Base-by-base conservation (phyloP, 768 basidiomycete genomes). In the Rhizopogon vulgaris region DNA sequence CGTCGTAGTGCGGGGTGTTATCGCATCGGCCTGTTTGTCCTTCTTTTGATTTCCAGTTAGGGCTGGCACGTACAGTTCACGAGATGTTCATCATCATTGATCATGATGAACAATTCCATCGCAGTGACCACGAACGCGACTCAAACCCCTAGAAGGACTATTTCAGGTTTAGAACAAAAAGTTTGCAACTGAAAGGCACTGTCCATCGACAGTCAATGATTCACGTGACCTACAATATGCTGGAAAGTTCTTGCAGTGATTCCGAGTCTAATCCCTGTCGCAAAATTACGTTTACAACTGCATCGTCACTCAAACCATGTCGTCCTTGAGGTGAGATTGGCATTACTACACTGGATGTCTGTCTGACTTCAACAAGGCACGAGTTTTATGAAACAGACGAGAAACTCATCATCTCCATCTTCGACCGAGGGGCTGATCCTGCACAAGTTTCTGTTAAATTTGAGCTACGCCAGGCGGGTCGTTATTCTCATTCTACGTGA, bases 361-460 rank as follows among this genome's bases (percentile, higher is more conserved):
- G 10, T 58, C 43, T 39, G 8, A 47, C 38, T 24, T 22, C 27
- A 36, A 27, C 18, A 32, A 90, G 89, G 67, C 83, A 92, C 71
- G 89, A 90, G 66, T 93, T 87, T 67, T 93, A 92, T 68, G 90
- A 93, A 69, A 87, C 84, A 11, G 90, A 92, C 58, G 87, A 91
- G 54, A 75, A 63, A 56, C 64, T 91, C 51, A 86, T 73, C 17
- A 64, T 93, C 60, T 84, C 87, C 51, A 73, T 93, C 61, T 92
- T 91, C 61, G 85, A 93, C 70, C 80, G 82, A 58, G 82, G 82
- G 58, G 89, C 81, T 38, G 82, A 90, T 66, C 78, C 85, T 12
- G 75, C 70, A 24, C 67, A 79, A 58, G 79, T 90, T 47, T 73
- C 72, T 14, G 68, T 93, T 59, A 64, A 73, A 36, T 85, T 92